Conservation (phyloP, 495 filamentous ascomycete species). For the Talaromyces thailandensis region DNA sequence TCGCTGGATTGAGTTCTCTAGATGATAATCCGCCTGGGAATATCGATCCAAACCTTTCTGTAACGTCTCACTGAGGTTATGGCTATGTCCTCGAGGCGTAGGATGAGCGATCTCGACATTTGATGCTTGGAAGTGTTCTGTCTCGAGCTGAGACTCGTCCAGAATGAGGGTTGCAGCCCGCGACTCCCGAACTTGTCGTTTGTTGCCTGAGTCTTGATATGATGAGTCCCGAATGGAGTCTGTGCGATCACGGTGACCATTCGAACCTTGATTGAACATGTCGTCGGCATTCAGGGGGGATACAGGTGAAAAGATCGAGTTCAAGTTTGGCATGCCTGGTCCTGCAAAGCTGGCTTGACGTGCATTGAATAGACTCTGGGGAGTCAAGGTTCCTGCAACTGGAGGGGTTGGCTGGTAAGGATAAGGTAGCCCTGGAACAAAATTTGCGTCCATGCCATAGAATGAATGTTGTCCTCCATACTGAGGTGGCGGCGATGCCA, state of each 20-base stretch:
- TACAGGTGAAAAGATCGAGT: conserved; percentile 35
- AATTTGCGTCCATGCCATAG: conserved; percentile 31
- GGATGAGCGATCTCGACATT: conserved; percentile 53
- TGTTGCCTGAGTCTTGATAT: background rate
- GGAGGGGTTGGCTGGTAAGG: conserved; percentile 40
- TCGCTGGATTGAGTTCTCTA: conserved; percentile 63
- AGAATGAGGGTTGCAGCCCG: conserved; percentile 14
- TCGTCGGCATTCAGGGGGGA: conserved; percentile 32
- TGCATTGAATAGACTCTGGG: conserved; percentile 34
- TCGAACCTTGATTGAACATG: conserved; percentile 16
- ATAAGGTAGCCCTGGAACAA: conserved; percentile 28
- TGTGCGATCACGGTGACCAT: background rate
- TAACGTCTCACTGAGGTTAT: conserved; percentile 62
- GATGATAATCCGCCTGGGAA: conserved; percentile 61
- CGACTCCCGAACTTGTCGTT: conserved; percentile 4
- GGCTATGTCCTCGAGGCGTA: conserved; percentile 53
- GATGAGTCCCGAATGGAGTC: background rate
- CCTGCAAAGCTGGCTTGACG: conserved; percentile 23
- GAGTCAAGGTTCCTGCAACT: conserved; percentile 32
- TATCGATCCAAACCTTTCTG: conserved; percentile 77
- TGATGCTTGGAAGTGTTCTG: conserved; percentile 38
- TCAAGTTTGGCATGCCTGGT: conserved; percentile 25
- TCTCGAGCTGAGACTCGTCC: conserved; percentile 7
- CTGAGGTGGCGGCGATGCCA: conserved; percentile 48
- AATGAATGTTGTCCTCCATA: conserved; percentile 35